A percentile compares a stretch with the other conserved stretches of the same genome.
phyloP scores from a whole-genome alignment of 164 flowering plant species.

The Macadamia tetraphylla region DNA sequence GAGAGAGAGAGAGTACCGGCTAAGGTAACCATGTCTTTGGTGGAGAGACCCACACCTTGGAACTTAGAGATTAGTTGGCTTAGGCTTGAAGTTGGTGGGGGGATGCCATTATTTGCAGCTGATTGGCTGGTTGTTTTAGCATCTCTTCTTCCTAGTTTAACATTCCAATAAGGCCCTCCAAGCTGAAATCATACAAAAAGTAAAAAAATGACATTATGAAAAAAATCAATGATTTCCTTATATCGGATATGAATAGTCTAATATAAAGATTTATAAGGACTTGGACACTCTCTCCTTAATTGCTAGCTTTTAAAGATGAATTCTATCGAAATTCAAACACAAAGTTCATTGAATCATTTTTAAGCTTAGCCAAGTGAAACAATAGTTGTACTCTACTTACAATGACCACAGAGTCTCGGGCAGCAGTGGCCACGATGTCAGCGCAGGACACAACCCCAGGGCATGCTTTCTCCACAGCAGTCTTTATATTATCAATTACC shows the following conservation, averaged over 20 bases:
- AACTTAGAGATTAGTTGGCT: conserved; percentile 27
- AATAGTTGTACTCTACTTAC: conserved; percentile 19
- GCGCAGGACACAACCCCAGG: conserved; percentile 51
- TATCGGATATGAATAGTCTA: no score
- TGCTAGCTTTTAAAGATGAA: no score
- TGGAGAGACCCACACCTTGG: conserved; percentile 33
- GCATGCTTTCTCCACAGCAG: conserved; percentile 29
- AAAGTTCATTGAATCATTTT: no score
- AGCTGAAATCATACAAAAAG: conserved; percentile 22
- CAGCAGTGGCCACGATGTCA: conserved; percentile 44
- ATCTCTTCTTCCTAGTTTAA: conserved; percentile 46
- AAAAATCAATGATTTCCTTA: no score
- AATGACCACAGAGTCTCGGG: conserved; percentile 34
- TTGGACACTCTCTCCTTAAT: no score
- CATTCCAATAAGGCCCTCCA: conserved; percentile 43
- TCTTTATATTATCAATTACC: conserved; percentile 31
- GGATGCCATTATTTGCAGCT: conserved; percentile 40
- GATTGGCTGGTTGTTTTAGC: conserved; percentile 37
- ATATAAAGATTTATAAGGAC: no score
- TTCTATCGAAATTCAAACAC: no score
- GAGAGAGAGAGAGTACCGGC: conserved; percentile 23
- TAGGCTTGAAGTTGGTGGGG: conserved; percentile 35
- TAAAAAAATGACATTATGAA: not conserved
- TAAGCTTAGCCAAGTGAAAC: no score
- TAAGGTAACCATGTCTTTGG: conserved; percentile 44